Base-by-base conservation (phyloP, 345 rosid genomes). In the Carallia brachiata region DNA sequence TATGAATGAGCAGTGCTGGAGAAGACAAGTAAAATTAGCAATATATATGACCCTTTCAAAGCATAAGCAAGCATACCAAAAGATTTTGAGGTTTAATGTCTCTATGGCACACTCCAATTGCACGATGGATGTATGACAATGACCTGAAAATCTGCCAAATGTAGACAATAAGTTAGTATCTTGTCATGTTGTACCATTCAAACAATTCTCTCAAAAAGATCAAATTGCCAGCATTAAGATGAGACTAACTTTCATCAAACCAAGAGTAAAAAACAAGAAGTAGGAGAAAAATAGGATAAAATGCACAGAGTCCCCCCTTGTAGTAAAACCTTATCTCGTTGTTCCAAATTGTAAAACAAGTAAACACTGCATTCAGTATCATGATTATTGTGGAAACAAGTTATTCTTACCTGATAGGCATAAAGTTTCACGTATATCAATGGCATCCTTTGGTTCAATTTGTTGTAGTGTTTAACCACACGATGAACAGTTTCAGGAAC, bases 21-120 rank as follows among this genome's bases (percentile, higher is more conserved):
- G 5, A 56, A 27, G 32, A 56, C 34, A 1, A 23, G 4, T 4
- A 36, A 6, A 52, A 31, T 10, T 44, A 64, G 23, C 7, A 31
- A 10, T n/a, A 2, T 4, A 39, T 52, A 61, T 17, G 65, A 27
- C 47, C 63, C n/a, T 59, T 16, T 27, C 44, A 66, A 63, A 36
- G 52, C 31, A 36, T 23, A 55, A 1, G 18, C 31, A 60, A 39
- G 16, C 87, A 58, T 87, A 95, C 99, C 97, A 95, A 77, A 79
- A 95, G 88, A 78, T 92, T 95, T 86, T 95, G 99, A 52, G 99
- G 99, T 79, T 95, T 95, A 48, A 95, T 92, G 82, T 95, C 99
- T 10, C 99, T 89, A 72, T 95, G 99, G 71, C 98, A 92, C 54
- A 90, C 92, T 54, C 97, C 96, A 60, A 92, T 90, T 65, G 87